Conservation (phyloP, 306 rosid species). For the Dalbergia cultrata region DNA sequence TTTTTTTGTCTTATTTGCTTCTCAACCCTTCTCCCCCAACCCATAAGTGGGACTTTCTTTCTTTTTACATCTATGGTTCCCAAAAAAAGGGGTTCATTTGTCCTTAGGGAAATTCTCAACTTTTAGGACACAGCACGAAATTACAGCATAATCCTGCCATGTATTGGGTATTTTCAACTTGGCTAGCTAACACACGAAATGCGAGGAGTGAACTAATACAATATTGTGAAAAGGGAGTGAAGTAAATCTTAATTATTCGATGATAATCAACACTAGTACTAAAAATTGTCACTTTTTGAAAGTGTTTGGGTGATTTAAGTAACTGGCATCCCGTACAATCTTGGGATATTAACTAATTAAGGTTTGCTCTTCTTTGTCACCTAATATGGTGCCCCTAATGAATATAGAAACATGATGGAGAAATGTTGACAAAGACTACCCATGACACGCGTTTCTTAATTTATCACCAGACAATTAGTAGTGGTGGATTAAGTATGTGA, state of each 20-base stretch:
- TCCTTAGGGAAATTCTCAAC: conserved; percentile 6
- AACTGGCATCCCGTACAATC: too few relatives aligned
- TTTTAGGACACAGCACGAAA: conserved; percentile 3
- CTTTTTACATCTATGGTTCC: conserved; percentile 40
- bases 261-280: neutral
- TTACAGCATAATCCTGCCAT: neutral
- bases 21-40: conserved; percentile 13
- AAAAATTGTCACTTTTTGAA: neutral
- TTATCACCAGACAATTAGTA: neutral
- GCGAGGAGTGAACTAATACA: neutral
- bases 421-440: neutral
- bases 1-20: neutral
- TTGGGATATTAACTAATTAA: too few relatives aligned
- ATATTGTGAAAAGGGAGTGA: neutral
- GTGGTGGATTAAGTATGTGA: neutral
- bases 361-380: too few relatives aligned
- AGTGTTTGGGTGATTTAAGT: neutral
- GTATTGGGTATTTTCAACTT: neutral
- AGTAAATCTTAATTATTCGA: neutral
- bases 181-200: neutral
- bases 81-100: neutral
- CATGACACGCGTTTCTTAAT: neutral
- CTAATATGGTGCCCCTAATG: too few relatives aligned
- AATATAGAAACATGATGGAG: neutral
- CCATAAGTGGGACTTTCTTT: conserved; percentile 36